phyloP scores from a whole-genome alignment of 176 grass and related monocot species.

The Metroxylon sagu region DNA sequence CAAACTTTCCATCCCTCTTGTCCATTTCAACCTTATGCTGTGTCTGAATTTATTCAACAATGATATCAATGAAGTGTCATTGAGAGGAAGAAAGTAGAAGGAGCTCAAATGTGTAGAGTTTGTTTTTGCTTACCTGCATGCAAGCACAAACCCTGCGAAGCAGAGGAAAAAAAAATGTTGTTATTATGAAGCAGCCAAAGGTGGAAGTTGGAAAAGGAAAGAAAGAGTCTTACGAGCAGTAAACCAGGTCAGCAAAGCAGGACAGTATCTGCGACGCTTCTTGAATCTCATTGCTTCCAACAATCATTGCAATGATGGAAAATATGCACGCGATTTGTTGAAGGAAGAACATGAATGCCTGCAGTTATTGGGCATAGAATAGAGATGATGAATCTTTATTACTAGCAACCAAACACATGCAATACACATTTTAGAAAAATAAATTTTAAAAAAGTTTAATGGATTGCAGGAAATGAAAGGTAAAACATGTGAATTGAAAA shows the following conservation, averaged over 20 bases:
- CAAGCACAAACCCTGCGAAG: constrained; percentile 88
- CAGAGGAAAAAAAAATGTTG: too few species aligned
- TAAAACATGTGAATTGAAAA: too few species aligned
- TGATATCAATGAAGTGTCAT: constrained; percentile 12
- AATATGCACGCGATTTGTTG: constrained; percentile 98
- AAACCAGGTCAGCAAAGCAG: constrained; percentile 81
- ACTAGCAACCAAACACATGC: too few species aligned
- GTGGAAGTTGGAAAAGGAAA: not conserved
- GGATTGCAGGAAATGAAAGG: too few species aligned
- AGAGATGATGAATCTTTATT: too few species aligned
- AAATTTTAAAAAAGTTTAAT: too few species aligned
- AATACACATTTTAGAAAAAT: too few species aligned
- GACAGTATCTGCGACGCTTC: constrained; percentile 88
- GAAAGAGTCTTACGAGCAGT: constrained; percentile 63
- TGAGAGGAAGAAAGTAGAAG: not conserved
- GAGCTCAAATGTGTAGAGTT: not conserved
- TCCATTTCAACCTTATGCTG: constrained; percentile 82
- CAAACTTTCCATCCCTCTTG: constrained; percentile 75
- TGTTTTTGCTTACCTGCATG: constrained; percentile 62
- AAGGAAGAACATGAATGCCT: constrained; percentile 95
- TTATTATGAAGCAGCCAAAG: too few species aligned
- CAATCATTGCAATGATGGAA: constrained; percentile 77
- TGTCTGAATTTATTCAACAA: constrained; percentile 41
- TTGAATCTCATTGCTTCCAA: constrained; percentile 71
- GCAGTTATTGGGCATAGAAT: constrained; percentile 10